Percentiles rank a stretch among this genome's conserved stretches.
Conservation (phyloP, 2,329 filamentous ascomycete species). For the Parafenestella ontariensis region DNA sequence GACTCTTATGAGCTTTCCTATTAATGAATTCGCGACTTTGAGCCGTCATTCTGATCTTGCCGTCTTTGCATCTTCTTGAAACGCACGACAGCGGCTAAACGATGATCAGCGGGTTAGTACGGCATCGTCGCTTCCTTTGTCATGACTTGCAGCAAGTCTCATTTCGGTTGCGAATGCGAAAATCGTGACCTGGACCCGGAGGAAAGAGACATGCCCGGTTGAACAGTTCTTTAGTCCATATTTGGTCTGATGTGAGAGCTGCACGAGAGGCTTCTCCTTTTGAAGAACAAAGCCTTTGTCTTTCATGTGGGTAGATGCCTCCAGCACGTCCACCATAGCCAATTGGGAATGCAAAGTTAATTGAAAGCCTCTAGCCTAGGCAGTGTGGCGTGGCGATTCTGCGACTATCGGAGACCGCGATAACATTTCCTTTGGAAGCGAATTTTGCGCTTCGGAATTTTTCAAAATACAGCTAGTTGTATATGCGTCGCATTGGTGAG, state of each 20-base stretch:
- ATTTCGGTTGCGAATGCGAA: conserved; percentile 32
- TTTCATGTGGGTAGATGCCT: neutral
- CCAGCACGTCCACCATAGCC: neutral
- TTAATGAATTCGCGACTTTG: neutral
- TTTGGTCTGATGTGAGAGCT: conserved; percentile 3
- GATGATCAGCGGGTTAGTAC: conserved; percentile 7
- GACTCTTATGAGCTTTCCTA: too few species aligned
- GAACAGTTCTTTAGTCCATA: conserved; percentile 2
- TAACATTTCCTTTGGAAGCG: conserved; percentile 13
- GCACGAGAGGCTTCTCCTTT: conserved; percentile 5
- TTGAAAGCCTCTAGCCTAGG: neutral
- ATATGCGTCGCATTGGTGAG: conserved; percentile 8
- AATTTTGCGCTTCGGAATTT: conserved; percentile 27
- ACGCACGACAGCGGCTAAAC: conserved; percentile 4
- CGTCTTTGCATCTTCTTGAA: neutral
- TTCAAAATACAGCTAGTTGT: conserved; percentile 21
- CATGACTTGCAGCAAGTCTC: conserved; percentile 15
- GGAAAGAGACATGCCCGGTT: conserved; percentile 5
- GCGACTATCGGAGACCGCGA: conserved; percentile 7
- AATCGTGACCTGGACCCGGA: conserved; percentile 28
- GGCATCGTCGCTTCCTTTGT: conserved; percentile 17
- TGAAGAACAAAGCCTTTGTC: neutral
- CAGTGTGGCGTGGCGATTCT: conserved; percentile 1
- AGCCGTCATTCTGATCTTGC: conserved; percentile 1
- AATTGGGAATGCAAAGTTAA: neutral